Evolutionary conservation across 2,329 filamentous ascomycete species (phyloP).

Genomic region (Penicillium sp.): DNA sequence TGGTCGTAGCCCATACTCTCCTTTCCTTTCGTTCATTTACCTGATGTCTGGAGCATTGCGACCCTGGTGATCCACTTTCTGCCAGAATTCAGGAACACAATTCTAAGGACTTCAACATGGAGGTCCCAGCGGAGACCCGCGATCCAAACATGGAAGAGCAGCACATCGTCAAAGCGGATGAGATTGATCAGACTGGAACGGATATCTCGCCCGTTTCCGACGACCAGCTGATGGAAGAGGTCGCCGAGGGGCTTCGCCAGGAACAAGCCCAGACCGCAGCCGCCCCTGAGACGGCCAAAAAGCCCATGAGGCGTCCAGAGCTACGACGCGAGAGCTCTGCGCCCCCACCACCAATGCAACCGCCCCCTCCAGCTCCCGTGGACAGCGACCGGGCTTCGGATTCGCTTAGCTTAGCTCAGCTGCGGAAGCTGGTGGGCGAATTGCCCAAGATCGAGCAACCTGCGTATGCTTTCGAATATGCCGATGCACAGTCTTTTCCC

Average conservation of each 20-base stretch:
- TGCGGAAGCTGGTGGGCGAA: conserved; percentile 72
- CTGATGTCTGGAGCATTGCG: conserved; percentile 1
- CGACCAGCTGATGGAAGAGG: conserved; percentile 46
- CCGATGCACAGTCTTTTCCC: conserved; percentile 71
- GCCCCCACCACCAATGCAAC: conserved; percentile 47
- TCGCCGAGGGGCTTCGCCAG: conserved; percentile 41
- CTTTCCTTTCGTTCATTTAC: conserved; percentile 7
- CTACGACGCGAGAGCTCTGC: conserved; percentile 39
- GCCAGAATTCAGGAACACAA: conserved; percentile 3
- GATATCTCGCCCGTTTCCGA: conserved; percentile 49
- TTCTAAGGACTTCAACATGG: conserved; percentile 24
- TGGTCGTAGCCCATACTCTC: neutral
- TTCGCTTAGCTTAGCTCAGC: conserved; percentile 73
- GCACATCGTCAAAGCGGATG: conserved; percentile 52
- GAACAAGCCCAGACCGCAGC: conserved; percentile 29
- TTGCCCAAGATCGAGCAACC: conserved; percentile 69
- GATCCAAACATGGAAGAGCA: conserved; percentile 34
- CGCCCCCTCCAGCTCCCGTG: conserved; percentile 49
- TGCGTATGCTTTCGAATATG: conserved; percentile 84
- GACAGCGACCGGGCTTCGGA: conserved; percentile 53
- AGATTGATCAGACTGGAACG: conserved; percentile 51
- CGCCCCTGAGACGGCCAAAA: conserved; percentile 14
- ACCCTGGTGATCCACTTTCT: conserved; percentile 7
- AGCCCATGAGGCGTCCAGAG: conserved; percentile 34
- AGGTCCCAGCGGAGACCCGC: conserved; percentile 23